Conservation (phyloP, 192 early-diverging fungal genomes). For the Lunasporangiospora selenospora region DNA sequence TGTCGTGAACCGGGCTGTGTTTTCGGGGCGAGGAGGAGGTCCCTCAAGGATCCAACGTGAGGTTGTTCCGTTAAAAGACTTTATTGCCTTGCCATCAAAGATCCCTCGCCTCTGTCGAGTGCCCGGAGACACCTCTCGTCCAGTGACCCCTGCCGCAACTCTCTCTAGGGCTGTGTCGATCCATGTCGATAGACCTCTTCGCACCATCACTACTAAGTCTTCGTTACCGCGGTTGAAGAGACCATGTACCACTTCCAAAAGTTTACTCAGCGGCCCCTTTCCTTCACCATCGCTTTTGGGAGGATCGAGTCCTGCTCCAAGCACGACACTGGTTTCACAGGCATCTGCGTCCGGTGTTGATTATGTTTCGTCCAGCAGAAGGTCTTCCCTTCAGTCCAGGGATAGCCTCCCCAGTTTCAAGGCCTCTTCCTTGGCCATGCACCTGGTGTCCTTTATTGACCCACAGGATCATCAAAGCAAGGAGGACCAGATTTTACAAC, state of each 20-base stretch:
- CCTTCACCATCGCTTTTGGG: slow-evolving; percentile 8
- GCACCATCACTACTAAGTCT: slow-evolving; percentile 23
- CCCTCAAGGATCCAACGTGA: slow-evolving; percentile 28
- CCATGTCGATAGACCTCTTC: slow-evolving; percentile 17
- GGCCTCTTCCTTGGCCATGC: slow-evolving; percentile 23
- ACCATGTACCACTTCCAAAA: slow-evolving; percentile 2
- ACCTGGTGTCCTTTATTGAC: slow-evolving; percentile 31
- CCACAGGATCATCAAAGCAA: background rate
- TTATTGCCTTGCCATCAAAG: slow-evolving; percentile 31
- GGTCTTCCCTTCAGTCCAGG: slow-evolving; percentile 7
- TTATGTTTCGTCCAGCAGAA: slow-evolving; percentile 2
- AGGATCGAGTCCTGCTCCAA: too few species aligned
- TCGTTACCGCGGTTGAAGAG: slow-evolving; percentile 32
- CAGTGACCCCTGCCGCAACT: slow-evolving; percentile 19
- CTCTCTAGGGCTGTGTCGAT: slow-evolving; percentile 25
- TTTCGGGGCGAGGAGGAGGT: slow-evolving; percentile 24
- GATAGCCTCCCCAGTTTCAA: slow-evolving; percentile 33
- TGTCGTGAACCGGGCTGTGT: slow-evolving; percentile 4
- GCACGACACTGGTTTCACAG: slow-evolving; percentile 22
- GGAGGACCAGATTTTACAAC: too few species aligned
- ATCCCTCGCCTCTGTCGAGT: slow-evolving; percentile 28
- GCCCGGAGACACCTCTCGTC: slow-evolving; percentile 18
- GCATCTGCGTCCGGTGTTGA: slow-evolving; percentile 9
- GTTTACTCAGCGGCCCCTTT: background rate
- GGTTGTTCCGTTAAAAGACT: slow-evolving; percentile 34